Percentiles rank a stretch among this genome's conserved stretches.
These are phyloP conservation scores for Penicillium coffeae DNA, from an alignment of 495 filamentous ascomycete species.

Conservation along the genomic window DNA sequence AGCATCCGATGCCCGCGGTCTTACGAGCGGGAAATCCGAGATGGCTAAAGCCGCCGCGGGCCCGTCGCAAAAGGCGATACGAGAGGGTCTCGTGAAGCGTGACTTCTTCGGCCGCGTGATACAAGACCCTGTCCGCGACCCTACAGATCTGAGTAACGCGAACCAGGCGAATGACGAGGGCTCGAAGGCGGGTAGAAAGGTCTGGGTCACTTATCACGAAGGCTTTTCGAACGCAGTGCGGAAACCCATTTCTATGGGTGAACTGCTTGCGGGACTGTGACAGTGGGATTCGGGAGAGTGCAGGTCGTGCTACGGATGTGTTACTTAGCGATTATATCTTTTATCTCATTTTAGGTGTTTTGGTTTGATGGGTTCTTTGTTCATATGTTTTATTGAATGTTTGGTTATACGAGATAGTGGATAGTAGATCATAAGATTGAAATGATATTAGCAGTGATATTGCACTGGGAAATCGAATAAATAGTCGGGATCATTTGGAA, in stretches of 20 bases:
- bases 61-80: slow-evolving; percentile 23
- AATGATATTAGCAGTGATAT: too few species aligned
- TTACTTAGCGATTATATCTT: background rate
- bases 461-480: too few species aligned
- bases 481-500: too few species aligned
- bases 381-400: background rate
- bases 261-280: slow-evolving; percentile 61
- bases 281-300: background rate
- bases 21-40: slow-evolving; percentile 27
- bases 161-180: slow-evolving; percentile 27
- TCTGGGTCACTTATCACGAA: slow-evolving; percentile 94
- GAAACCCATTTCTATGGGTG: slow-evolving; percentile 83
- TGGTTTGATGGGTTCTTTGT: background rate
- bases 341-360: background rate
- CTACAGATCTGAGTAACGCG: slow-evolving; percentile 8
- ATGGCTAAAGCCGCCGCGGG: slow-evolving; percentile 30
- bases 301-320: background rate
- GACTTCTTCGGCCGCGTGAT: slow-evolving; percentile 89
- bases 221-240: slow-evolving; percentile 95
- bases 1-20: slow-evolving; percentile 53
- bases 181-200: slow-evolving; percentile 50
- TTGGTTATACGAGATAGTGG: background rate
- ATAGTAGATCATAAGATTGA: background rate
- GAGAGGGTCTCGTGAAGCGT: slow-evolving; percentile 55
- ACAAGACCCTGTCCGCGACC: slow-evolving; percentile 37